Evolutionary conservation across 768 basidiomycete species (phyloP).

Genomic region (Neoboletus brunneissimus): DNA sequence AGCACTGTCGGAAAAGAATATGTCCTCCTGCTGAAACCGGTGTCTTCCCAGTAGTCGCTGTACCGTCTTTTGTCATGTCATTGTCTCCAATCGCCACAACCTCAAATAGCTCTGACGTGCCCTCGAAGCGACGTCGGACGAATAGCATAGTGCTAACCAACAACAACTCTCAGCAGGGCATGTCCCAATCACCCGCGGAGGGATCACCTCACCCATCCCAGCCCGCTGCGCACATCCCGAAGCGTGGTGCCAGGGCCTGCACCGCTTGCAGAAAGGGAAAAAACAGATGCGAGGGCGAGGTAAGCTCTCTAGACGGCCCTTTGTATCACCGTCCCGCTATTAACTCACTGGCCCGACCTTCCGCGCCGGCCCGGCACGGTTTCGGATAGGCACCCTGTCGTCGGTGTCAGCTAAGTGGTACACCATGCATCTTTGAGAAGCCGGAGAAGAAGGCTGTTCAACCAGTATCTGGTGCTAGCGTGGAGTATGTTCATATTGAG

Average conservation of each 20-base stretch:
- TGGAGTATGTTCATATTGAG: slow-evolving; percentile 56
- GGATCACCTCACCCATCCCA: slow-evolving; percentile 31
- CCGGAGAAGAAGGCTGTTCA: slow-evolving; percentile 82
- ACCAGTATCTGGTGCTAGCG: slow-evolving; percentile 57
- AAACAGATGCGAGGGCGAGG: slow-evolving; percentile 93
- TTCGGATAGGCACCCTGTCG: slow-evolving; percentile 77
- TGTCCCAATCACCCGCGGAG: slow-evolving; percentile 39
- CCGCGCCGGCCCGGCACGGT: slow-evolving; percentile 70
- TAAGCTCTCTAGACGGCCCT: slow-evolving; percentile 39
- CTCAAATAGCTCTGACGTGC: slow-evolving; percentile 53
- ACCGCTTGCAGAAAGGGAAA: slow-evolving; percentile 89
- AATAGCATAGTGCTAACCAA: slow-evolving; percentile 26
- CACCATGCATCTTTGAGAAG: slow-evolving; percentile 83
- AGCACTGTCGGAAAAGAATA: slow-evolving; percentile 12
- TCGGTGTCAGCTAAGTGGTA: slow-evolving; percentile 81
- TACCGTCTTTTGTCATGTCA: slow-evolving; percentile 47
- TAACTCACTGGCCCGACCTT: slow-evolving; percentile 62
- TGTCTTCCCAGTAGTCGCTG: slow-evolving; percentile 13
- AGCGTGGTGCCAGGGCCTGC: slow-evolving; percentile 86
- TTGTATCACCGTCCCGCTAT: slow-evolving; percentile 42
- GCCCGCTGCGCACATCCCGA: slow-evolving; percentile 66
- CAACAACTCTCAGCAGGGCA: slow-evolving; percentile 15
- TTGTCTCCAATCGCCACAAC: slow-evolving; percentile 59
- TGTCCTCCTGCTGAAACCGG: slow-evolving; percentile 10
- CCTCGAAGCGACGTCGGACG: slow-evolving; percentile 59